phyloP scores from a whole-genome alignment of 495 filamentous ascomycete species.

The Penicillium cataractarum region DNA sequence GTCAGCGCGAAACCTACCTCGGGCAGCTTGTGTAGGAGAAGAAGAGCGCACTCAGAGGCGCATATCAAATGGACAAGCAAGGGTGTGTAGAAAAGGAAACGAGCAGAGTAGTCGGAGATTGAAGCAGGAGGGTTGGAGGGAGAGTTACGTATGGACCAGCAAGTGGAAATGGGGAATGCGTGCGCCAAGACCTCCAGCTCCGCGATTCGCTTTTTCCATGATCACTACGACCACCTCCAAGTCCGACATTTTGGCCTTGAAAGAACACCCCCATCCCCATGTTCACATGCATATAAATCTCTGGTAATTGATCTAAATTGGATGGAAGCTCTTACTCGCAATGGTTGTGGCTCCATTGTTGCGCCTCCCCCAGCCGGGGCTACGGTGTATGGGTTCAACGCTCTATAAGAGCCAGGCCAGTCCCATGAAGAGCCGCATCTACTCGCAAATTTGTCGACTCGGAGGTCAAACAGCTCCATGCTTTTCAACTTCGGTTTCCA shows the following conservation, averaged over 20 bases:
- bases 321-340: slow-evolving; percentile 19
- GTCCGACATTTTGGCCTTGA: slow-evolving; percentile 2
- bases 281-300: slow-evolving; percentile 15
- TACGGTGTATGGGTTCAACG: slow-evolving; percentile 29
- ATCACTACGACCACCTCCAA: slow-evolving; percentile 5
- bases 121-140: slow-evolving; percentile 9
- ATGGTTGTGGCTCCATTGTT: slow-evolving; percentile 45
- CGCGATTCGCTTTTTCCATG: slow-evolving; percentile 15
- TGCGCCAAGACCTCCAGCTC: slow-evolving; percentile 28
- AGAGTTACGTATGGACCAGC: slow-evolving; percentile 18
- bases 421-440: slow-evolving; percentile 16
- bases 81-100: not conserved
- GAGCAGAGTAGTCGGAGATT: slow-evolving; percentile 2
- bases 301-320: slow-evolving; percentile 5
- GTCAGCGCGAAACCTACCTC: slow-evolving; percentile 17
- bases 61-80: slow-evolving; percentile 17
- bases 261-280: slow-evolving; percentile 14
- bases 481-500: slow-evolving; percentile 33
- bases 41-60: slow-evolving; percentile 8
- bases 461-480: slow-evolving; percentile 11
- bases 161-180: slow-evolving; percentile 19
- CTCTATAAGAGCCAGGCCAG: slow-evolving; percentile 22
- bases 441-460: slow-evolving; percentile 13
- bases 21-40: slow-evolving; percentile 10
- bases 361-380: slow-evolving; percentile 35